Evolutionary conservation across 352 stramenopile species (phyloP), one percentile per base, ranked within the genome.

Genomic region (Achlya hypogyna): DNA sequence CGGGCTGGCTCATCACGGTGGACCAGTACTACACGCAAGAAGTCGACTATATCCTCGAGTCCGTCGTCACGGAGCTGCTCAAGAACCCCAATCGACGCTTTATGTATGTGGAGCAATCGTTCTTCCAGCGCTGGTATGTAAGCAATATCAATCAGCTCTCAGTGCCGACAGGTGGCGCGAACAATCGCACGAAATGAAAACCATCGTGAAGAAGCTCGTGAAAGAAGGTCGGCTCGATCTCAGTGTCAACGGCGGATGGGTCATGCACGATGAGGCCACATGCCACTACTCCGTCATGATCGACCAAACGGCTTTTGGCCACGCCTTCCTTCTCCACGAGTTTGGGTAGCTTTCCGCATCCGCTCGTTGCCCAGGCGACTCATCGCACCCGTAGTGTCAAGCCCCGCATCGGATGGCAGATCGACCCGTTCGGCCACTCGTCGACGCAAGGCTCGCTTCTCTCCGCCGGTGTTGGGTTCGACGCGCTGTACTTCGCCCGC

Each of bases 261-360:
- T 86, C 75, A 99, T 99, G 97, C 96, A 99, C 69, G 97, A 99
- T 74, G 97, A 99, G 72, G 97, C 96, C 4, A 86, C 88, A 16
- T 82, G 96, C 43, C 93, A 98, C 78, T 99, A 96, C 72, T 93
- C 96, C 31, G 96, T 90, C 25, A 99, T 99, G 94, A 87, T 99
- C 65, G 96, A 99, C 81, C 95, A 99, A 74, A 99, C 96, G 4
- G 96, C 96, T 18, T 91, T 98, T 52, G 97, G 97, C 9, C 96
- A 99, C 73, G 71, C 86, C 20, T 96, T 99, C 70, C 78, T 99
- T 40, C 86, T 89, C 64, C 70, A 89, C 28, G 90, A 98, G 73
- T 97, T 99, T 69, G 85, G 84, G 23, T 67, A 58, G 0, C 20
- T 42, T 10, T 56, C 8, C 25, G 1, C 10, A n/a, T 62, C n/a